A percentile compares a stretch with the other conserved stretches of the same genome.
Conservation (phyloP, 352 stramenopile genomes). For the Phytophthora sp. region DNA sequence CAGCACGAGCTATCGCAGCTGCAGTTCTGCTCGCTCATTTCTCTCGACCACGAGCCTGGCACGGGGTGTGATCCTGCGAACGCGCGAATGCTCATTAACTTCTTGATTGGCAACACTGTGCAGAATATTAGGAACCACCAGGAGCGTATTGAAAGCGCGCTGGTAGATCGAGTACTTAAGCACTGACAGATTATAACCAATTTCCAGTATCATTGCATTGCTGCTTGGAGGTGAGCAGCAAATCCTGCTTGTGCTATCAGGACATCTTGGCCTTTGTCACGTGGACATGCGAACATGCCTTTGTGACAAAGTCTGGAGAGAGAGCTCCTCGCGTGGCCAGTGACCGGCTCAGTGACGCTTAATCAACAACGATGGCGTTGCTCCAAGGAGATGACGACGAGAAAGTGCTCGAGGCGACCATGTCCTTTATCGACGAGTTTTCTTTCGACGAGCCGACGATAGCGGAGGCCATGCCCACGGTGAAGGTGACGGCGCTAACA, state of each 20-base stretch:
- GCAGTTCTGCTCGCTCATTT: conserved; percentile 59
- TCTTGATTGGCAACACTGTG: conserved; percentile 45
- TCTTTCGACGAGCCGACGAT: conserved; percentile 14
- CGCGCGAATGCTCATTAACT: conserved; percentile 47
- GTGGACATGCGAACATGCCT: conserved; percentile 21
- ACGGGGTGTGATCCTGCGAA: conserved; percentile 29
- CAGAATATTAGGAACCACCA: conserved; percentile 46
- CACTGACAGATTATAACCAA: conserved; percentile 21
- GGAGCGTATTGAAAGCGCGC: conserved; percentile 51
- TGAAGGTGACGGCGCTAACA: conserved; percentile 1
- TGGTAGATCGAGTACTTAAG: conserved; percentile 34
- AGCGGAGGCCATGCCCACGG: conserved; percentile 7
- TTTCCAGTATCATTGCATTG: conserved; percentile 2
- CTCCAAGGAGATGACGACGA: conserved; percentile 21
- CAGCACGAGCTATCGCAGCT: conserved; percentile 47
- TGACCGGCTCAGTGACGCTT: not conserved
- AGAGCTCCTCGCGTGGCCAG: not conserved
- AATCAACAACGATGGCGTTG: conserved; percentile 3
- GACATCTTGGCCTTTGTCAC: conserved; percentile 17
- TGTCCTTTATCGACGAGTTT: conserved; percentile 39
- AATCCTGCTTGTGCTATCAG: conserved; percentile 20
- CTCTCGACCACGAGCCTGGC: conserved; percentile 46
- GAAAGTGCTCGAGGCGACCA: conserved; percentile 25
- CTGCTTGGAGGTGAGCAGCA: conserved; percentile 12
- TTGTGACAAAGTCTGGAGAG: conserved; percentile 11